Percentiles rank a stretch among this genome's conserved stretches.
These are phyloP conservation scores for Chrysopogon serrulatus DNA, from an alignment of 176 grass and related monocot species.

Conservation along the genomic window DNA sequence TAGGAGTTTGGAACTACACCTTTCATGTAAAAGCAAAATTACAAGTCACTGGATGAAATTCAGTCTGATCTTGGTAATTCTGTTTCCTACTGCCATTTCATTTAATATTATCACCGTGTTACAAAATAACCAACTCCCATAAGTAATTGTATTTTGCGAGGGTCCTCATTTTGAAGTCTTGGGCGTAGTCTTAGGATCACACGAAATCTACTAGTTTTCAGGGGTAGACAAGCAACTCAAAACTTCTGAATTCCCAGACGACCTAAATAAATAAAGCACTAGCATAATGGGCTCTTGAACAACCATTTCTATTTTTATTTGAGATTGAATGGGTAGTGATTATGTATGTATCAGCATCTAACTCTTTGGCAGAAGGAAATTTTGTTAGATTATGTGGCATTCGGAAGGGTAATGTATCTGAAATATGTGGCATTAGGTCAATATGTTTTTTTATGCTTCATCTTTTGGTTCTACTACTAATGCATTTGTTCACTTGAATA, in stretches of 20 bases:
- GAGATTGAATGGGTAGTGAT: background rate
- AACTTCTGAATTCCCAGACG: background rate
- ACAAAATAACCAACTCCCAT: background rate
- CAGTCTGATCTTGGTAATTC: background rate
- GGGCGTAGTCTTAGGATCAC: background rate
- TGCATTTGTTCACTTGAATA: conserved; percentile 4
- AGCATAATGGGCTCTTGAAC: background rate
- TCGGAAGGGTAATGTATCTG: background rate
- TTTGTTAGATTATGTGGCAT: background rate
- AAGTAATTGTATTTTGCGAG: background rate
- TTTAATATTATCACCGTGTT: background rate
- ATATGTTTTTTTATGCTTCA: background rate
- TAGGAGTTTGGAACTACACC: background rate
- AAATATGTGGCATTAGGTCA: background rate
- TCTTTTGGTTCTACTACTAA: background rate
- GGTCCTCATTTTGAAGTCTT: background rate
- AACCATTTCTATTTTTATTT: background rate
- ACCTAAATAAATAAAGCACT: conserved; percentile 3
- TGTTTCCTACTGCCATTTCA: background rate
- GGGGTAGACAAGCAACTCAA: background rate
- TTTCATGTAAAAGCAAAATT: conserved; percentile 7
- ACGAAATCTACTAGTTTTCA: background rate
- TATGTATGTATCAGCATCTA: background rate
- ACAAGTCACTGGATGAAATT: background rate
- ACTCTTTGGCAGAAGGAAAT: background rate